A percentile compares a stretch with the other conserved stretches of the same genome.
These are phyloP conservation scores for Pseudogymnoascus sp. DNA, from an alignment of 2,329 filamentous ascomycete genomes.

Conservation along the genomic window DNA sequence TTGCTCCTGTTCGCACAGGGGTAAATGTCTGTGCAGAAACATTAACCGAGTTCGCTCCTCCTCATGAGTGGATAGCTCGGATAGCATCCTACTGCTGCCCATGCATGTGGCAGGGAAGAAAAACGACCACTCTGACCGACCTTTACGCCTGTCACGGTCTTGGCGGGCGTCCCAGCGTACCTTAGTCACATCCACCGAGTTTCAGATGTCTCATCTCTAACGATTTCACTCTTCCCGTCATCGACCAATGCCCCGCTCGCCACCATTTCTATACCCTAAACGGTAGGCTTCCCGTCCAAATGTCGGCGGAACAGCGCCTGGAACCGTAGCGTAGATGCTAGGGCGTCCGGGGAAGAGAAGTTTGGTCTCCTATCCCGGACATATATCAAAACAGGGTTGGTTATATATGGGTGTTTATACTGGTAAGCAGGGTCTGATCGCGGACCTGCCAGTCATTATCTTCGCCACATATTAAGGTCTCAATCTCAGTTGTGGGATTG, in stretches of 20 bases:
- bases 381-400: not conserved
- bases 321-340: slow-evolving; percentile 1
- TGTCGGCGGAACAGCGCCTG: not conserved
- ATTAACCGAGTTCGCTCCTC: not conserved
- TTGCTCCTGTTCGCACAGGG: not conserved
- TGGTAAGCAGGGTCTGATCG: slow-evolving; percentile 8
- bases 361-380: not conserved
- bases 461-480: slow-evolving; percentile 9
- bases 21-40: not conserved
- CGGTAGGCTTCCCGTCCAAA: not conserved
- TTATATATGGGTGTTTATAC: slow-evolving; percentile 6
- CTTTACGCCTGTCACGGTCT: not conserved
- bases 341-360: slow-evolving; percentile 7
- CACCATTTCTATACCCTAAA: slow-evolving; percentile 1
- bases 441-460: slow-evolving; percentile 1
- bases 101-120: slow-evolving; percentile 4
- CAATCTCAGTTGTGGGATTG: slow-evolving; percentile 6
- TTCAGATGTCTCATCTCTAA: slow-evolving; percentile 21
- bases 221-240: slow-evolving; percentile 2
- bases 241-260: not conserved
- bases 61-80: not conserved
- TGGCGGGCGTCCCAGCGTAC: slow-evolving; percentile 4
- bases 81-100: not conserved
- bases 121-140: not conserved
- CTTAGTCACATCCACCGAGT: slow-evolving; percentile 7